Evolutionary conservation across 2,329 filamentous ascomycete genomes (phyloP), one percentile per base, ranked within the genome.

Genomic region (Herpotrichia juniperi): DNA sequence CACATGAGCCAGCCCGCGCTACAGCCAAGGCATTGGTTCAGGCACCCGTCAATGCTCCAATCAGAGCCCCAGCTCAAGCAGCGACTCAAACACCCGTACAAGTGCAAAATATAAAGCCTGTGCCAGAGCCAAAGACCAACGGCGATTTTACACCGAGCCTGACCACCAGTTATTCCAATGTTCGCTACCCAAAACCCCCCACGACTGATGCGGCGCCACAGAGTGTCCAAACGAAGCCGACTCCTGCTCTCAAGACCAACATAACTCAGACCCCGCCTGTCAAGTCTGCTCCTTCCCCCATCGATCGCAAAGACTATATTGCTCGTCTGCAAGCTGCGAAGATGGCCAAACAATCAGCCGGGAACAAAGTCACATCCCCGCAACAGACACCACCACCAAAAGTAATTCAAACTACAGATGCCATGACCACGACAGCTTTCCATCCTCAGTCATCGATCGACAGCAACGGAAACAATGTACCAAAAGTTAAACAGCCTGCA

Each of bases 291-390:
- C 54, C 44, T 12, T 42, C 49, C 26, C 39, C 44, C 10, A 79
- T 89, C 57, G 86, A 89, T 64, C 82, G 90, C 19, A 90, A 90
- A 61, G 89, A 91, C 58, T 85, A 90, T 35, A 90, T 93, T 53
- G 89, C 89, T 3, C 85, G 87, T 43, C 81, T 92, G 49, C 79
- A 92, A 48, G 89, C 89, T n/a, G 86, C 84, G 1, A 92, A 90
- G 69, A 82, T 81, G 46, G 83, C 84, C 28, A 89, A 87, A 47
- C 62, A 68, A 51, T 51, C 57, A 35, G 56, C 55, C 21, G 58
- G 51, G 10, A 51, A 58, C 19, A 69, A 68, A 26, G 42, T 52
- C 11, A 63, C 57, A 16, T 52, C 65, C 14, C 58, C 64, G 11
- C 62, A 61, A 19, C 56, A 63, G 2, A 58, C 56, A 25, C 53